These are phyloP conservation scores for Eucalyptus shirleyi DNA, from an alignment of 345 rosid genomes.

Conservation along the genomic window DNA sequence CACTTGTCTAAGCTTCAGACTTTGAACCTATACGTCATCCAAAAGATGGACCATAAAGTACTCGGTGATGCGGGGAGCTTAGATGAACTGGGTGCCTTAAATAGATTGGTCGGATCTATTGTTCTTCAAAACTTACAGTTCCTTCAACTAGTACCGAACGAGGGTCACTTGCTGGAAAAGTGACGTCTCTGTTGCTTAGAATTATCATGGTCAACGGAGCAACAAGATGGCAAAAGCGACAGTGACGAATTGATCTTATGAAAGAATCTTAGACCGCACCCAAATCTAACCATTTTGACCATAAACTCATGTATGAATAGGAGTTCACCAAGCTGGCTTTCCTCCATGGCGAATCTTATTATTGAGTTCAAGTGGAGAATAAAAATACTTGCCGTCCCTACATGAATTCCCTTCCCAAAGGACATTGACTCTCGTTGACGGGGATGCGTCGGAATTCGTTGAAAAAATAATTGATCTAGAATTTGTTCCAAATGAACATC, in stretches of 20 bases:
- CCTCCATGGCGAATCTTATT: not conserved
- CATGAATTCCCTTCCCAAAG: too few relatives aligned
- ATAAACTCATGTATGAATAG: not conserved
- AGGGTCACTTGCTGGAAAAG: not conserved
- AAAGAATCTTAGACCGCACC: not conserved
- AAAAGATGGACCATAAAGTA: not conserved
- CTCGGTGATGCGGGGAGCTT: not conserved
- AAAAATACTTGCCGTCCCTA: too few relatives aligned
- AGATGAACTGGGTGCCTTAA: not conserved
- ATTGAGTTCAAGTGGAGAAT: not conserved
- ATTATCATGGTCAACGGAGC: fast-evolving
- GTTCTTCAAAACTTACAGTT: not conserved
- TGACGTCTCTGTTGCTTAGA: not conserved
- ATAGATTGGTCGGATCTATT: not conserved
- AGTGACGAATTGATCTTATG: not conserved
- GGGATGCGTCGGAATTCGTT: too few relatives aligned
- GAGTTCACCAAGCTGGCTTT: not conserved
- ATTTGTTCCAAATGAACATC: too few relatives aligned
- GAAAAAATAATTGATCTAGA: not conserved
- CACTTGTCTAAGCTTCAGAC: too few relatives aligned
- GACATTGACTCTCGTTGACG: too few relatives aligned
- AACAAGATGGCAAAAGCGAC: not conserved
- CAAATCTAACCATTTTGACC: not conserved
- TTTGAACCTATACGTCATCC: too few relatives aligned
- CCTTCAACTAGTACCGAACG: not conserved